Evolutionary conservation across 2,329 filamentous ascomycete species (phyloP).

Genomic region (Ceratocystis albifundus): DNA sequence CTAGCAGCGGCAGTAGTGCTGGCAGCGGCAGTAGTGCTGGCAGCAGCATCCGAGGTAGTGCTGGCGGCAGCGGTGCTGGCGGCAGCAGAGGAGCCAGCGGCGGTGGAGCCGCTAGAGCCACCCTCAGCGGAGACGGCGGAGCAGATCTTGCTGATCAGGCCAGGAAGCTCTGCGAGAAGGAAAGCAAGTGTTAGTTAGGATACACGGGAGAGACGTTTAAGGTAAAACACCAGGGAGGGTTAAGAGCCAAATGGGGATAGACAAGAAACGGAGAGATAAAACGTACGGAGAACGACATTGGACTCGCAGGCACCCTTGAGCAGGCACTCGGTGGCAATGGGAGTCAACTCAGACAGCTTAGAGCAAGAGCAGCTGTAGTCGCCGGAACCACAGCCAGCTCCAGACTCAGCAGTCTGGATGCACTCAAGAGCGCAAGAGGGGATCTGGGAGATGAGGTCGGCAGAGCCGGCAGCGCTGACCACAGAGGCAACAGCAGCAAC

Average conservation of each 20-base stretch:
- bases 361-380: slow-evolving; percentile 23
- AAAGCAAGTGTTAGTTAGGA: slow-evolving; percentile 19
- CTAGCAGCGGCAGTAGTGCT: background rate
- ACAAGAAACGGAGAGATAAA: background rate
- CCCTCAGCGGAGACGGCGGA: slow-evolving; percentile 23
- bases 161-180: slow-evolving; percentile 24
- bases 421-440: slow-evolving; percentile 22
- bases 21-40: background rate
- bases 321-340: slow-evolving; percentile 19
- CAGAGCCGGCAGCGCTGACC: slow-evolving; percentile 18
- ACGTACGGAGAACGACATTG: slow-evolving; percentile 32
- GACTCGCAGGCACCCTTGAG: slow-evolving; percentile 28
- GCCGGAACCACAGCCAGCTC: slow-evolving; percentile 15
- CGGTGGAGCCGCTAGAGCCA: slow-evolving; percentile 21
- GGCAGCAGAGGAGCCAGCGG: slow-evolving; percentile 21
- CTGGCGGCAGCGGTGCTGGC: slow-evolving; percentile 23
- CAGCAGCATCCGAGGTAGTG: slow-evolving; percentile 7
- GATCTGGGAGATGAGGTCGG: slow-evolving; percentile 21
- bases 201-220: too few relatives aligned
- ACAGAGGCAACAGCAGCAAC: slow-evolving; percentile 15
- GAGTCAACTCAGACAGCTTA: slow-evolving; percentile 16
- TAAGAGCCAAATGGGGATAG: too few relatives aligned
- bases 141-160: slow-evolving; percentile 27
- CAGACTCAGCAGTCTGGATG: slow-evolving; percentile 18
- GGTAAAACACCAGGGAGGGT: too few relatives aligned